phyloP scores from a whole-genome alignment of 2,329 filamentous ascomycete species.

The Epichloe hybrida region DNA sequence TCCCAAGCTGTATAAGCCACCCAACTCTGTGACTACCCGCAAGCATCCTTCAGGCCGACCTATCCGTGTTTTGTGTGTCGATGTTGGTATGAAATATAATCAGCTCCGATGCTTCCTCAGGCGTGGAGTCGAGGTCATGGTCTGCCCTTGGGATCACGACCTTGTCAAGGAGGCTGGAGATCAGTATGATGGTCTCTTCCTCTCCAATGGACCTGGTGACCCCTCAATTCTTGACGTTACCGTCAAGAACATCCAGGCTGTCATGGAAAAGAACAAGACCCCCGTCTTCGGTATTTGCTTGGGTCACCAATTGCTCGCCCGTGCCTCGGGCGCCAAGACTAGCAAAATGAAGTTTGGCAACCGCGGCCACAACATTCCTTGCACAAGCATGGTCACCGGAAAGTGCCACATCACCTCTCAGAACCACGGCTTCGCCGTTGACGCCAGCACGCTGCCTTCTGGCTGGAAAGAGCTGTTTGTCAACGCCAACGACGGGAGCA shows the following conservation, averaged over 20 bases:
- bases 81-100: conserved; percentile 98
- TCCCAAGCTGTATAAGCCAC: conserved; percentile 75
- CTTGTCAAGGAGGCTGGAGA: conserved; percentile 63
- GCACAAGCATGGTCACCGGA: conserved; percentile 87
- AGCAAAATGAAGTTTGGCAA: conserved; percentile 99
- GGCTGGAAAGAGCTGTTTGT: conserved; percentile 93
- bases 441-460: conserved; percentile 57
- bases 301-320: conserved; percentile 86
- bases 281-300: conserved; percentile 95
- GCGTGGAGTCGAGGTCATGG: conserved; percentile 83
- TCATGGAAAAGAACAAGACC: conserved; percentile 64
- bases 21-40: conserved; percentile 54
- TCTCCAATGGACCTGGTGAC: conserved; percentile 95
- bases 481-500: conserved; percentile 95
- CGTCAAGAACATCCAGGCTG: conserved; percentile 62
- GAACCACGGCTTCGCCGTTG: conserved; percentile 94
- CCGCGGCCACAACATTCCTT: conserved; percentile 96
- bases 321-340: conserved; percentile 77
- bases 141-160: conserved; percentile 94
- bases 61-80: conserved; percentile 79
- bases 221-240: conserved; percentile 73
- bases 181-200: conserved; percentile 90
- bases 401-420: conserved; percentile 98
- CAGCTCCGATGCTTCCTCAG: conserved; percentile 86
- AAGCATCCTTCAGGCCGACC: conserved; percentile 80